phyloP scores from a whole-genome alignment of 352 stramenopile genomes.

The Globisporangium takayamanum region DNA sequence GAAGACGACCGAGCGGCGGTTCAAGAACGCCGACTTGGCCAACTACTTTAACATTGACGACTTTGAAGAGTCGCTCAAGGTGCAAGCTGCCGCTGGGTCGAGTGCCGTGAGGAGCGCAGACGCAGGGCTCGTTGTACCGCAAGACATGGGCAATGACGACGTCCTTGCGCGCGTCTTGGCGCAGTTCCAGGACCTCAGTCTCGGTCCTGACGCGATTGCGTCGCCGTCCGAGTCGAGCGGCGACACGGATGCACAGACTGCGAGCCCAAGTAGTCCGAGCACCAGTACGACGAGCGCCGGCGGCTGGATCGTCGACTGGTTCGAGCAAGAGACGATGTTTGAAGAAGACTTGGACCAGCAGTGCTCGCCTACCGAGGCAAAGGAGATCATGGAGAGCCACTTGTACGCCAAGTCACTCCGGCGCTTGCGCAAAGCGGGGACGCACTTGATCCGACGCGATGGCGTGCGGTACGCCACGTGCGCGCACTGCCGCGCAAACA shows the following conservation, averaged over 20 bases:
- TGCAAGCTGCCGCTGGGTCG: conserved; percentile 14
- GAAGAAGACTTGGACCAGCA: conserved; percentile 83
- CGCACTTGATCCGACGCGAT: conserved; percentile 35
- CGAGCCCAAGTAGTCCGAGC: background rate
- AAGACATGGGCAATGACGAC: conserved; percentile 17
- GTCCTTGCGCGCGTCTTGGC: conserved; percentile 47
- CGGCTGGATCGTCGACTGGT: conserved; percentile 74
- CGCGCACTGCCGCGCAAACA: conserved; percentile 41
- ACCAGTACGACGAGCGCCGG: background rate
- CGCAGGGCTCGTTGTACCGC: background rate
- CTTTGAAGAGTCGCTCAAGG: conserved; percentile 62
- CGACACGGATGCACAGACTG: background rate
- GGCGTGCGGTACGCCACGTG: conserved; percentile 49
- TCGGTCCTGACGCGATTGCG: background rate
- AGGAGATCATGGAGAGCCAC: conserved; percentile 69
- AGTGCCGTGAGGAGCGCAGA: background rate
- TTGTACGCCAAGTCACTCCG: conserved; percentile 66
- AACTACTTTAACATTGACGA: conserved; percentile 85
- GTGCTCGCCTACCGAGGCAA: conserved; percentile 58
- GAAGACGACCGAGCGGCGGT: conserved; percentile 77
- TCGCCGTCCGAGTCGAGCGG: background rate
- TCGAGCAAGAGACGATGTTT: conserved; percentile 88
- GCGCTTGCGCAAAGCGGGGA: conserved; percentile 26
- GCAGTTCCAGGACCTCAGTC: conserved; percentile 24
- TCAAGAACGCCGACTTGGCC: conserved; percentile 68